Conservation (phyloP, 2,329 filamentous ascomycete genomes). For the Claviceps pusilla region DNA sequence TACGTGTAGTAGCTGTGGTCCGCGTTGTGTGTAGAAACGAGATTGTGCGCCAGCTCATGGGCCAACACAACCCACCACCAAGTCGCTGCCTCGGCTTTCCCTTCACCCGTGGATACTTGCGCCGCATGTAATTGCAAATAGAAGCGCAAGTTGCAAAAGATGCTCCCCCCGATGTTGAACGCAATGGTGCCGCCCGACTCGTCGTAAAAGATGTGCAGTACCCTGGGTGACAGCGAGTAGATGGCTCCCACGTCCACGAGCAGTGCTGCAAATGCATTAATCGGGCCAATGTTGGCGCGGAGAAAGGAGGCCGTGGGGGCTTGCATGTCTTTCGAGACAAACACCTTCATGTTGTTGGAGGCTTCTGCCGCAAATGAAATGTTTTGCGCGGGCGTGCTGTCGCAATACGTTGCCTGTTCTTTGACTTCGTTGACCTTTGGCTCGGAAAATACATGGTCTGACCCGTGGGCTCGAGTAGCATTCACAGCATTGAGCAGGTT, state of each 20-base stretch:
- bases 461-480: slow-evolving; percentile 63
- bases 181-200: slow-evolving; percentile 67
- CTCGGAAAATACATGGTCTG: slow-evolving; percentile 54
- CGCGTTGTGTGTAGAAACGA: slow-evolving; percentile 63
- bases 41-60: slow-evolving; percentile 89
- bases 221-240: slow-evolving; percentile 54
- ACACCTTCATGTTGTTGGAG: slow-evolving; percentile 58
- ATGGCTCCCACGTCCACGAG: slow-evolving; percentile 55
- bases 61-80: slow-evolving; percentile 96
- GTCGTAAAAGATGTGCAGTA: slow-evolving; percentile 80
- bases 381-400: slow-evolving; percentile 58
- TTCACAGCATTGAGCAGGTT: slow-evolving; percentile 67
- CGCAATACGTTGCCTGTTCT: slow-evolving; percentile 77
- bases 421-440: slow-evolving; percentile 59
- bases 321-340: slow-evolving; percentile 43
- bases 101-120: slow-evolving; percentile 25
- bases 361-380: slow-evolving; percentile 56
- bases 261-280: slow-evolving; percentile 55
- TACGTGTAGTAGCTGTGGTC: slow-evolving; percentile 72
- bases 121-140: slow-evolving; percentile 63
- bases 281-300: slow-evolving; percentile 38
- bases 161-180: slow-evolving; percentile 73
- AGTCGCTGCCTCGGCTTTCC: slow-evolving; percentile 52
- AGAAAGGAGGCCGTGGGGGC: slow-evolving; percentile 40
- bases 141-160: slow-evolving; percentile 90